Conservation (phyloP, 2,329 filamentous ascomycete species). For the Trichoderma sp. region DNA sequence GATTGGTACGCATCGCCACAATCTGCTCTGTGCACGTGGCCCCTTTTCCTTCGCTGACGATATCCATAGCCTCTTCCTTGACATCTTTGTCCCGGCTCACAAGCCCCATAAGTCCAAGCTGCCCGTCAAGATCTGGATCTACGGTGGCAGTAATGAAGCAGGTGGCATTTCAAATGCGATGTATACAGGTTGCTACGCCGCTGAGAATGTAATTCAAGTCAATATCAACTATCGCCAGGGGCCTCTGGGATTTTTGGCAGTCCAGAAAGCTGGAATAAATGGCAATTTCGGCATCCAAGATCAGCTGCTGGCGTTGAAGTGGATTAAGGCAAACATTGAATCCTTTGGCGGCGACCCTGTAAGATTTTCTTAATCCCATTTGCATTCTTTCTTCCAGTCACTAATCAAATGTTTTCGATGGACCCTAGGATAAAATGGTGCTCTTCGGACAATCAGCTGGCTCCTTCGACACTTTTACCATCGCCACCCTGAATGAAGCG, state of each 20-base stretch:
- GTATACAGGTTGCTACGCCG: conserved; percentile 27
- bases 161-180: conserved; percentile 23
- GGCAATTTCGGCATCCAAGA: conserved; percentile 27
- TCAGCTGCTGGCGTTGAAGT: conserved; percentile 20
- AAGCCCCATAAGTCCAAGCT: conserved; percentile 2
- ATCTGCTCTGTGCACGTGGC: not conserved
- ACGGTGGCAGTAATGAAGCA: conserved; percentile 23
- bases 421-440: not conserved
- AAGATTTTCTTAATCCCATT: not conserved
- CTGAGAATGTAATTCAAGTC: conserved; percentile 32
- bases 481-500: not conserved
- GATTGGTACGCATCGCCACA: not conserved
- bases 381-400: not conserved
- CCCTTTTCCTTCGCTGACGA: not conserved
- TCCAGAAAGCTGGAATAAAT: conserved; percentile 20
- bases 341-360: conserved; percentile 42
- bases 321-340: conserved; percentile 25
- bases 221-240: conserved; percentile 26
- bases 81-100: not conserved
- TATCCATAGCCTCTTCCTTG: not conserved
- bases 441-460: not conserved
- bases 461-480: not conserved
- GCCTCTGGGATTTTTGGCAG: conserved; percentile 19
- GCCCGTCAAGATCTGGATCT: conserved; percentile 27
- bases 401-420: not conserved